Evolutionary conservation across 495 filamentous ascomycete species (phyloP).

Genomic region (Lepidopterella palustris): DNA sequence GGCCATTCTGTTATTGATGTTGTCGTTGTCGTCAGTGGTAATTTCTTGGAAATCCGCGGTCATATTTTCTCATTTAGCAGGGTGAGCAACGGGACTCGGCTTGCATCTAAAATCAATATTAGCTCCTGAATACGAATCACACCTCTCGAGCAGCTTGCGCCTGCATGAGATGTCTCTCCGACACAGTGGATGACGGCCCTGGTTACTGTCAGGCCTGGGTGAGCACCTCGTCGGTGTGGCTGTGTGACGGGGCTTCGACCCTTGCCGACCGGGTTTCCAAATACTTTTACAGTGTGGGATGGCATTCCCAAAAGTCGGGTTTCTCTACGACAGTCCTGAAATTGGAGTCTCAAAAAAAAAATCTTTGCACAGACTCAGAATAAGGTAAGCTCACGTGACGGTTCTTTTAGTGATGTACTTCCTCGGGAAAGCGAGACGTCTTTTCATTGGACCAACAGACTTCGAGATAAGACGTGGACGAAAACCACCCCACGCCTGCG

Average conservation of each 20-base stretch:
- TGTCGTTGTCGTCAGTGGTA: too few species aligned
- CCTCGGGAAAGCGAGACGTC: slow-evolving; percentile 6
- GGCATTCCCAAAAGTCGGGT: too few species aligned
- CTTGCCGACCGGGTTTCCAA: too few species aligned
- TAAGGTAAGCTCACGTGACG: not conserved
- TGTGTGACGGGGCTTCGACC: too few species aligned
- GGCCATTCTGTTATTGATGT: not conserved
- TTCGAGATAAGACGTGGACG: slow-evolving; percentile 15
- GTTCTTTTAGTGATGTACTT: not conserved
- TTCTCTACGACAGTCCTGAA: too few species aligned
- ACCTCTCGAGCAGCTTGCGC: too few species aligned
- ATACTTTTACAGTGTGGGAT: too few species aligned
- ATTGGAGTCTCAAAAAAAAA: too few species aligned
- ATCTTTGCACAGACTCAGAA: not conserved
- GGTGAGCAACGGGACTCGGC: not conserved
- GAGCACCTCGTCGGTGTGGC: not conserved
- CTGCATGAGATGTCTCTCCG: too few species aligned
- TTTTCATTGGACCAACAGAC: slow-evolving; percentile 4
- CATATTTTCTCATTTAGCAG: not conserved
- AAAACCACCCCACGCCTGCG: slow-evolving; percentile 10
- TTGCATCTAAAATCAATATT: not conserved
- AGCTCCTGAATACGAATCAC: too few species aligned
- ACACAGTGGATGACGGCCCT: not conserved
- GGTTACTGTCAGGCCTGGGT: too few species aligned
- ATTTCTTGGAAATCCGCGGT: too few species aligned